These are phyloP conservation scores for Gossypium gossypioides DNA, from an alignment of 441 rosid genomes.

Conservation along the genomic window DNA sequence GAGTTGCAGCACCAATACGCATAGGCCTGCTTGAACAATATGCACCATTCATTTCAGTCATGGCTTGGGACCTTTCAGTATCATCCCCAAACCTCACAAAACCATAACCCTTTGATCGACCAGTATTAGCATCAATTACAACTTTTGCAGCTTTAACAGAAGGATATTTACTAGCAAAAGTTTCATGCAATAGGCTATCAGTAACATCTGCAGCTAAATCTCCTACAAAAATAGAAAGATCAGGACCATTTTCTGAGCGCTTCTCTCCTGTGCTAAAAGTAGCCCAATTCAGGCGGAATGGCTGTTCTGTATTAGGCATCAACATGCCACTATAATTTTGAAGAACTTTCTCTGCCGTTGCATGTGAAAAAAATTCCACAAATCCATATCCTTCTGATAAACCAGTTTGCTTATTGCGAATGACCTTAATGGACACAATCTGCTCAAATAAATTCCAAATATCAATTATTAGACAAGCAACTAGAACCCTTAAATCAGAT, in stretches of 20 bases:
- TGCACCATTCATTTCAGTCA: constrained; percentile 89
- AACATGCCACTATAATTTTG: constrained; percentile 47
- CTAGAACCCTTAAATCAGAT: neutral
- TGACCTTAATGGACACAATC: constrained; percentile 76
- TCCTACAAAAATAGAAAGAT: constrained; percentile 87
- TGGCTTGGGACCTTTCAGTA: constrained; percentile 63
- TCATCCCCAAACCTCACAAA: constrained; percentile 94
- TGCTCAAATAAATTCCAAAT: constrained; percentile 19
- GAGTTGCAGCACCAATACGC: constrained; percentile 93
- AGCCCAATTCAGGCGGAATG: constrained; percentile 90
- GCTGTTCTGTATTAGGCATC: constrained; percentile 74
- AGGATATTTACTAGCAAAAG: constrained; percentile 60
- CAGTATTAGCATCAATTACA: constrained; percentile 72
- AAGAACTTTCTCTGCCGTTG: constrained; percentile 66
- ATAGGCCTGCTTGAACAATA: constrained; percentile 84
- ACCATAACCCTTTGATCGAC: constrained; percentile 90
- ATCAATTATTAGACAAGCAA: neutral
- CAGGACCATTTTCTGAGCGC: constrained; percentile 68
- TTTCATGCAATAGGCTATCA: constrained; percentile 56
- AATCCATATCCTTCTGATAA: constrained; percentile 88
- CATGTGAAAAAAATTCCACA: constrained; percentile 71
- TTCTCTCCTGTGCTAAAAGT: constrained; percentile 79
- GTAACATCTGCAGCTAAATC: constrained; percentile 89
- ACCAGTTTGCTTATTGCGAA: constrained; percentile 81
- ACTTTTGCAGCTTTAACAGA: constrained; percentile 89